A percentile compares a stretch with the other conserved stretches of the same genome.
phyloP scores from a whole-genome alignment of 768 basidiomycete species.

The Mycena sanguinolenta region DNA sequence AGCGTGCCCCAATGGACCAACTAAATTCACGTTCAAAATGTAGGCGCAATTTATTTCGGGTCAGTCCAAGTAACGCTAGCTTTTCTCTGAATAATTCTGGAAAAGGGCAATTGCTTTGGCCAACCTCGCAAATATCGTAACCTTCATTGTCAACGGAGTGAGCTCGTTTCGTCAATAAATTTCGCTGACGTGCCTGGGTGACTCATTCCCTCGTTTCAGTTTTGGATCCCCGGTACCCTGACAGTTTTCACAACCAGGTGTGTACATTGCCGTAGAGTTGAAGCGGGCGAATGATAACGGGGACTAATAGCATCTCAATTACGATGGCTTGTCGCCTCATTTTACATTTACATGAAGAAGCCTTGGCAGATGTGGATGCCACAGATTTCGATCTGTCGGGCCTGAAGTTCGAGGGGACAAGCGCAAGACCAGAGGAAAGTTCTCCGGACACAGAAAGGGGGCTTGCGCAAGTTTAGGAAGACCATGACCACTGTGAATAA shows the following conservation, averaged over 20 bases:
- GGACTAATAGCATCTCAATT: constrained; percentile 4
- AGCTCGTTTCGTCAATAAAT: not conserved
- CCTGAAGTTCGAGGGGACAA: not conserved
- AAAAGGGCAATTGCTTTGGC: constrained; percentile 12
- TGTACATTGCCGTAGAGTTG: not conserved
- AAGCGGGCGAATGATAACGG: not conserved
- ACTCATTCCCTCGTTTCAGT: not conserved
- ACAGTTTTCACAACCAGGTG: constrained; percentile 14
- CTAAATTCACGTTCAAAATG: not conserved
- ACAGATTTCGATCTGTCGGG: not conserved
- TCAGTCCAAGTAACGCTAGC: not conserved
- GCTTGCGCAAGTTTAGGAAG: too few species aligned
- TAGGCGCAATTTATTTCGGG: not conserved
- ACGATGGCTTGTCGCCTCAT: constrained; percentile 13
- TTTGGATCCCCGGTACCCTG: constrained; percentile 1
- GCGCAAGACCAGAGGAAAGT: too few species aligned
- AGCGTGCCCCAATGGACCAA: not conserved
- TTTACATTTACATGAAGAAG: constrained; percentile 11
- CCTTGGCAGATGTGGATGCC: not conserved
- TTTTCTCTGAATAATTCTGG: not conserved
- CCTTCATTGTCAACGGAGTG: not conserved
- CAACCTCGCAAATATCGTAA: too few species aligned
- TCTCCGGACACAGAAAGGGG: too few species aligned
- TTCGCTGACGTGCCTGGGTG: not conserved
- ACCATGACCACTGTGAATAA: too few species aligned